Conservation (phyloP, 2,329 filamentous ascomycete genomes). For the Trichoderma pleuroti region DNA sequence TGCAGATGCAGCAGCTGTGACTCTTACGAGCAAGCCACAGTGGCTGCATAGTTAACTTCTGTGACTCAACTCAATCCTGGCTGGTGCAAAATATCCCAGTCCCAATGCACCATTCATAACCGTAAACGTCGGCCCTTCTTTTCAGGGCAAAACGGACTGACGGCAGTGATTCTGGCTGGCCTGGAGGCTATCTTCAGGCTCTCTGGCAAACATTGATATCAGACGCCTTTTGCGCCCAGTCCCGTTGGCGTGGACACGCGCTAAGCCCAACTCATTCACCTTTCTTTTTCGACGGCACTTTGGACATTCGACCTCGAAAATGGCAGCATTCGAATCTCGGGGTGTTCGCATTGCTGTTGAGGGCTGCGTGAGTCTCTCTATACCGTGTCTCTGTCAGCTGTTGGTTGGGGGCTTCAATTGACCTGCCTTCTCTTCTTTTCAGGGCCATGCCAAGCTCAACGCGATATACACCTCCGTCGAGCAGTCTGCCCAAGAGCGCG, state of each 20-base stretch:
- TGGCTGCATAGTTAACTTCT: not conserved
- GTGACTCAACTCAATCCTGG: not conserved
- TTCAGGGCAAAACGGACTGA: not conserved
- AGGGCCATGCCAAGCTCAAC: conserved; percentile 90
- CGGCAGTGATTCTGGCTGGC: not conserved
- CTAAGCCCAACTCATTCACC: not conserved
- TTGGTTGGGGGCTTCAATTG: conserved; percentile 10
- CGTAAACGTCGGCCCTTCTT: not conserved
- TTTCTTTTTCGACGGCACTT: not conserved
- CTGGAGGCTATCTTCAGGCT: not conserved
- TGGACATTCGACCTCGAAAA: conserved; percentile 20
- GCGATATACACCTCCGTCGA: conserved; percentile 82
- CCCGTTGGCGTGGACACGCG: not conserved
- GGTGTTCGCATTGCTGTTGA: conserved; percentile 77
- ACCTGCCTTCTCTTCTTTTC: conserved; percentile 20
- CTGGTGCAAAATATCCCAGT: not conserved
- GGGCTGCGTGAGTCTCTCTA: conserved; percentile 66
- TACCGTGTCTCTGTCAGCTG: not conserved
- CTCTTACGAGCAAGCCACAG: not conserved
- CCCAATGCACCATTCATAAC: not conserved
- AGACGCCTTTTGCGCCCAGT: not conserved
- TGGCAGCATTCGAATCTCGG: conserved; percentile 35
- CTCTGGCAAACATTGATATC: not conserved
- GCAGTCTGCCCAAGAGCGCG: conserved; percentile 63
- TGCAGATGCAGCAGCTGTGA: not conserved